Conservation (phyloP, 2,329 filamentous ascomycete genomes). For the Helicocarpus griseus region DNA sequence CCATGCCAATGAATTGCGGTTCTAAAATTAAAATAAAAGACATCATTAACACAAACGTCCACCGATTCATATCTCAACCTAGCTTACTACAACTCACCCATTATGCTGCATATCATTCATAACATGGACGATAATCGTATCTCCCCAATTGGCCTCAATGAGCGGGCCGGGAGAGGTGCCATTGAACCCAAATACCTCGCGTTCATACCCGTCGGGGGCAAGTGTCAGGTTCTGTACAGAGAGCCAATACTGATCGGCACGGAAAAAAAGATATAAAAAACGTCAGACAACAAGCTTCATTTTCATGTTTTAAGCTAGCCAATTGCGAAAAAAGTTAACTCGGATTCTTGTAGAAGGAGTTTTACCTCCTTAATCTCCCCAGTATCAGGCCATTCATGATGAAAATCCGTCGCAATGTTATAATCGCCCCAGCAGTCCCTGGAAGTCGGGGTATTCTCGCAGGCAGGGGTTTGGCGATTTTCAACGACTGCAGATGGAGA, state of each 20-base stretch:
- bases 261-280: background rate
- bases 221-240: constrained; percentile 33
- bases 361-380: constrained; percentile 20
- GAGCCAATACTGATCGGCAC: constrained; percentile 35
- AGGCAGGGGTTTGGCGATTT: background rate
- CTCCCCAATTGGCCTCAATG: constrained; percentile 27
- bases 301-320: no score
- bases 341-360: no score
- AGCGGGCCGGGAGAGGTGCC: constrained; percentile 25
- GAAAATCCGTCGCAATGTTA: constrained; percentile 22
- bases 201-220: constrained; percentile 30
- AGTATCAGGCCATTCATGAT: constrained; percentile 21
- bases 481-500: no score
- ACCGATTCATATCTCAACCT: background rate
- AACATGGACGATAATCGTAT: constrained; percentile 20
- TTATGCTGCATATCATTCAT: constrained; percentile 17
- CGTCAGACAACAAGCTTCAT: no score
- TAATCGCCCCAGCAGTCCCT: constrained; percentile 20
- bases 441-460: constrained; percentile 14
- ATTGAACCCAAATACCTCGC: constrained; percentile 15
- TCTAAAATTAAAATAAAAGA: background rate
- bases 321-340: no score
- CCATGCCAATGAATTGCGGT: constrained; percentile 21
- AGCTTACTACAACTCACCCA: background rate
- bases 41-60: background rate